Base-by-base conservation (phyloP, 2,329 filamentous ascomycete species). In the Nothophaeocryptopus gaeumannii region DNA sequence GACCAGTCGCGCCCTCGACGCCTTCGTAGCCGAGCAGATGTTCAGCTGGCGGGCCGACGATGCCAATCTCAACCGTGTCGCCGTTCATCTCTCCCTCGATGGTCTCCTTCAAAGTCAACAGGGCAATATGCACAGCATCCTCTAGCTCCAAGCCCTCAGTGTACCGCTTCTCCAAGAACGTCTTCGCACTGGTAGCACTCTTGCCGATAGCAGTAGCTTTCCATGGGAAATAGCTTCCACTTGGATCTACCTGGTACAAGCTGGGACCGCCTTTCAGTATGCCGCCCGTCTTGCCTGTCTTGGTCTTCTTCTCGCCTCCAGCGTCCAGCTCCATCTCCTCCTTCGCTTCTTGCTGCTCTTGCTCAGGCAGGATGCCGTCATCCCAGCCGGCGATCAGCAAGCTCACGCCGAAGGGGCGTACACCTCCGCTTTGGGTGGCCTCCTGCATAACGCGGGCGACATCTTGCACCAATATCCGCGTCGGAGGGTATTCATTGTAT, bases 401-500 rank as follows among this genome's bases (percentile, higher is more conserved):
- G 72, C 89, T 95, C 65, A 99, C 93, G 67, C 93, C 93, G 70
- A 97, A 99, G 39, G 93, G 93, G 58, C 93, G 82, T 58, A 99
- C 92, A 83, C 93, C 93, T 69, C 93, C 93, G 34, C 89, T 96
- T 74, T 99, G 93, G 53, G 93, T 99, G 54, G 93, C 93, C 76
- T 99, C 93, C 75, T 99, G 93, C 86, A 99, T 96, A 61, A 97
- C 92, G 58, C 90, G 83, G 53, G 93, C 93, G 50, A 99, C 91
- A 67, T 99, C 93, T 75, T 99, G 93, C 50, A 99, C 93, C 76
- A 99, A 82, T 86, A 99, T 99, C 72, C 93, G 85, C 50, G 93
- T 99, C 5, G 93, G 93, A n/a, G 93, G 93, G 77, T 99, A 99
- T 77, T 99, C 93, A 76, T 99, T 99, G 80, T 99, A 99, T 78